These are phyloP conservation scores for Fusarium chlamydosporum DNA, from an alignment of 2,329 filamentous ascomycete genomes.

Conservation along the genomic window DNA sequence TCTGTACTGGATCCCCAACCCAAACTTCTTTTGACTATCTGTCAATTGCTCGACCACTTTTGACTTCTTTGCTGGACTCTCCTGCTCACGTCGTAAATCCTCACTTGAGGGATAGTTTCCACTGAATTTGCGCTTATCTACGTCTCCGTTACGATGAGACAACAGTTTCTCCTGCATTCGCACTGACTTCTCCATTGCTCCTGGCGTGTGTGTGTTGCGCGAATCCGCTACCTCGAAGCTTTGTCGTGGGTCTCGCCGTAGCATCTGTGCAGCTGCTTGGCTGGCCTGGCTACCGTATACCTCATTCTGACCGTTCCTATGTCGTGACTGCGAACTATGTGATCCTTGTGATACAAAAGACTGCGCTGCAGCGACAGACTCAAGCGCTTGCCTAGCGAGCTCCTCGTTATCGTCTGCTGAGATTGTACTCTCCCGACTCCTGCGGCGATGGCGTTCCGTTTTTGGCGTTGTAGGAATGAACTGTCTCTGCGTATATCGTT, in stretches of 20 bases:
- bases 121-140: slow-evolving; percentile 68
- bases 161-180: slow-evolving; percentile 68
- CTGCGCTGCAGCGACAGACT: slow-evolving; percentile 66
- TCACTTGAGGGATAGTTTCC: slow-evolving; percentile 52
- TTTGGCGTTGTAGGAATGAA: slow-evolving; percentile 63
- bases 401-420: slow-evolving; percentile 76
- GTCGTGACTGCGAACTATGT: slow-evolving; percentile 50
- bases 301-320: slow-evolving; percentile 58
- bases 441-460: slow-evolving; percentile 64
- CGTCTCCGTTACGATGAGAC: slow-evolving; percentile 59
- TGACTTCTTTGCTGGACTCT: slow-evolving; percentile 67
- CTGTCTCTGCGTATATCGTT: slow-evolving; percentile 59
- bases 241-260: slow-evolving; percentile 71
- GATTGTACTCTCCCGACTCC: slow-evolving; percentile 88
- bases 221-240: slow-evolving; percentile 66
- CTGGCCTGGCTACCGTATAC: slow-evolving; percentile 82
- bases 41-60: slow-evolving; percentile 59
- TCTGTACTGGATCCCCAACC: slow-evolving; percentile 67
- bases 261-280: slow-evolving; percentile 81
- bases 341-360: slow-evolving; percentile 48
- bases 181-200: slow-evolving; percentile 60
- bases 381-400: slow-evolving; percentile 67
- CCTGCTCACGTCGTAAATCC: slow-evolving; percentile 54
- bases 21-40: slow-evolving; percentile 60
- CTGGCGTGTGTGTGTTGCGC: slow-evolving; percentile 61